Conservation (phyloP, 75 land plant genomes). For the Sequoiadendron giganteum region DNA sequence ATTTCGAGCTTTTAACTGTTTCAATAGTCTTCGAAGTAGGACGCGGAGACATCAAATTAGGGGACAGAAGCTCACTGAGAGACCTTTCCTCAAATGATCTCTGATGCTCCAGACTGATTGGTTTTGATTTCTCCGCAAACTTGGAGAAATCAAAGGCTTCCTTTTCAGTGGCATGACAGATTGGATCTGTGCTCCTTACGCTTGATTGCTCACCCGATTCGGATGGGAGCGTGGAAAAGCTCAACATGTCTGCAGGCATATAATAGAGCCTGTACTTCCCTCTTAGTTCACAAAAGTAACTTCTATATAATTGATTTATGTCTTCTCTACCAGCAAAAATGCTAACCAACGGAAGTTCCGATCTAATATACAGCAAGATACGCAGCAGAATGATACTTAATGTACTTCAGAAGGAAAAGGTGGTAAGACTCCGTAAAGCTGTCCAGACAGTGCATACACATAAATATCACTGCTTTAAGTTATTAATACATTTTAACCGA, state of each 20-base stretch:
- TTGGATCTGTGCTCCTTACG: not conserved
- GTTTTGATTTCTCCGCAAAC: not conserved
- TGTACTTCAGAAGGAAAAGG: not conserved
- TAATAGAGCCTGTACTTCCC: not conserved
- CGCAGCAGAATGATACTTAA: not conserved
- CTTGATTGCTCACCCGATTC: not conserved
- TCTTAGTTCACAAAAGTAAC: not conserved
- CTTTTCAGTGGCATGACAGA: not conserved
- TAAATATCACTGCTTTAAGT: no score
- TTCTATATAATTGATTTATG: not conserved
- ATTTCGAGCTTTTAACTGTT: not conserved
- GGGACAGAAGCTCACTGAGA: slow-evolving; percentile 1
- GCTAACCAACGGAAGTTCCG: not conserved
- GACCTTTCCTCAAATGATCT: slow-evolving; percentile 9
- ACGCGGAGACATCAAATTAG: slow-evolving; percentile 2
- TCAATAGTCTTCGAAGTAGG: not conserved
- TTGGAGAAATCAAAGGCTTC: not conserved
- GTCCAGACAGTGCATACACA: not conserved
- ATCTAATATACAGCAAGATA: not conserved
- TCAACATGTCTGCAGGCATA: not conserved
- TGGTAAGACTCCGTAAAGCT: not conserved
- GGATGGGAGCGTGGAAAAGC: not conserved
- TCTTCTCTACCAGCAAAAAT: not conserved
- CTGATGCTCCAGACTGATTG: slow-evolving; percentile 1
- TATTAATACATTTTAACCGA: no score